Base-by-base conservation (phyloP, 139 green algal species). In the Raphidocelis subcapitata region DNA sequence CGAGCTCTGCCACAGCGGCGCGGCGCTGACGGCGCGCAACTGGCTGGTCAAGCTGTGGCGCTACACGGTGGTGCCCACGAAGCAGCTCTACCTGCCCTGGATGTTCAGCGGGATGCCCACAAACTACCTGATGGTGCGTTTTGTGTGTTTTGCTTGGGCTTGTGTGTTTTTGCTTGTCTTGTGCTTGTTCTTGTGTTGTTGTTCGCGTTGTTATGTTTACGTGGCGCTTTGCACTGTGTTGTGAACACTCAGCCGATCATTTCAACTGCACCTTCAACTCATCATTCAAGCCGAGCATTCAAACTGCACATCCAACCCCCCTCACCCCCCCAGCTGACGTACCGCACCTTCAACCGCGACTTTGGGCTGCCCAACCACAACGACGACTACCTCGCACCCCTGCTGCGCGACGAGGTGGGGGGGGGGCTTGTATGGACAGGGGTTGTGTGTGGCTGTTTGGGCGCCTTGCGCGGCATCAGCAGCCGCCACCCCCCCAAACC, bases 311-410 rank as follows among this genome's bases (percentile, higher is more conserved):
- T 29, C 12, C 54, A 33, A 33, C 21, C 20, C 36, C 62, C 41
- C 62, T 68, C 5, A 3, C 31, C 36, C 3, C 32, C 52, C 47
- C 72, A 62, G 49, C 76, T 92, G n/a, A 78, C 86, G 12, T 89
- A 90, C 72, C 78, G 87, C 35, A 90, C 87, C 14, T 60, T 87
- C 20, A 87, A 87, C 28, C 75, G 75, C 5, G 86, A 92, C 32
- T 71, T 87, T 44, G 32, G 56, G 2, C 49, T 71, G 10, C 70
- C 70, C 32, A 47, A 70, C 61, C 16, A 20, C 70, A 69, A 76
- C 35, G 33, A 5, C 29, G 61, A 76, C 47, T 24, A 46, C 46
- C 70, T 69, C 44, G 61, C 61, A 65, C 35, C 47, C 32, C 65
- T 54, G 70, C 65, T 69, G 35, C 37, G 61, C 41, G 49, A 69